Base-by-base conservation (phyloP, 257 asterid species). In the Lavandula angustifolia region DNA sequence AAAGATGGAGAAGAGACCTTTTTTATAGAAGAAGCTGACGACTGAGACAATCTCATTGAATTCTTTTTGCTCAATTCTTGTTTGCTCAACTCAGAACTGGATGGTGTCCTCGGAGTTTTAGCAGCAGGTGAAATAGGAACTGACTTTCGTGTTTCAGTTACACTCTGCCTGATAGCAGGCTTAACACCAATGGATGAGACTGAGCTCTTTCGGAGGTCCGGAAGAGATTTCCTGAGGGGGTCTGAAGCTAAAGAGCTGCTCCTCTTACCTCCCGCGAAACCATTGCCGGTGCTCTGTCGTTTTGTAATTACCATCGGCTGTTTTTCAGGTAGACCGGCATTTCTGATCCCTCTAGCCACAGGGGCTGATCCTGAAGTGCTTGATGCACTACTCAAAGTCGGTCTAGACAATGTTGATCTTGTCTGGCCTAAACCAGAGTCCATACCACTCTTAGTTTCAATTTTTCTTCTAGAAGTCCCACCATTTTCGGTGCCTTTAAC, bases 301-400 rank as follows among this genome's bases (percentile, higher is more conserved):
- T 83, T 86, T 34, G 84, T 72, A 29, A 80, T 66, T 4, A 75
- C 22, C 27, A 66, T 70, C 33, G 83, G 80, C 75, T 89, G 87
- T 68, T 85, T 92, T 62, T 84, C 91, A 18, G 95, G 92, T 46
- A 87, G 75, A 52, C 88, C 85, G 38, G 89, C 96, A 9, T 91
- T 92, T 84, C 95, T 92, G 77, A 77, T 87, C 82, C 95, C 78
- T 82, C 98, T 82, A 61, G 80, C 55, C 54, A n/a, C 80, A 37
- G 91, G 85, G 51, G 67, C 68, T 49, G 84, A 38, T 73, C 84
- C 86, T 12, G 82, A 81, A 67, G 76, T 73, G 46, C 92, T 85
- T 12, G 80, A 82, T 46, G 88, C 75, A 52, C 96, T 85, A 49
- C 92, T 87, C 53, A 70, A 22, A 47, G 96, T 85, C 42, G 98